These are phyloP conservation scores for Lactarius sanguifluus DNA, from an alignment of 768 basidiomycete genomes.

Conservation along the genomic window DNA sequence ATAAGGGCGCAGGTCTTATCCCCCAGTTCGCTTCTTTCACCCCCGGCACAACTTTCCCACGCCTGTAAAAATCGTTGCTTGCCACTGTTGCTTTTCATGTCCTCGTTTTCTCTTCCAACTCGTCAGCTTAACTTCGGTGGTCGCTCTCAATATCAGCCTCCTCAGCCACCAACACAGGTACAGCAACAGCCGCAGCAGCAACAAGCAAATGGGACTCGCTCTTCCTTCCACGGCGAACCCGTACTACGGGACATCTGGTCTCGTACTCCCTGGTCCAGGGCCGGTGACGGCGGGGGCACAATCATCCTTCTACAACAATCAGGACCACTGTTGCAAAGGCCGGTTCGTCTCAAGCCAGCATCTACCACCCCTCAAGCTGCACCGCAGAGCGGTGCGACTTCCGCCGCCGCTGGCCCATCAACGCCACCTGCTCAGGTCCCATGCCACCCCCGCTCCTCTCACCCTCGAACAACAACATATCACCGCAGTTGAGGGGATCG, in stretches of 20 bases:
- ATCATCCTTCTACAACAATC: constrained; percentile 34
- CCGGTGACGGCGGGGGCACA: constrained; percentile 48
- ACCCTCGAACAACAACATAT: constrained; percentile 93
- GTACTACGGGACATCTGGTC: constrained; percentile 43
- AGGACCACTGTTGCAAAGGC: constrained; percentile 36
- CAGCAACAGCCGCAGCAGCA: constrained; percentile 40
- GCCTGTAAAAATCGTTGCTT: constrained; percentile 25
- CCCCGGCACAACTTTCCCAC: constrained; percentile 30
- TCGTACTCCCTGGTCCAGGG: constrained; percentile 53
- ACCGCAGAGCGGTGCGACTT: constrained; percentile 30
- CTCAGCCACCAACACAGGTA: constrained; percentile 42
- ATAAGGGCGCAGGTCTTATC: constrained; percentile 13
- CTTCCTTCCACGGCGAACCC: constrained; percentile 46
- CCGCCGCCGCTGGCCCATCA: constrained; percentile 58
- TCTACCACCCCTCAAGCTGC: constrained; percentile 31
- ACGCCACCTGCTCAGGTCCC: constrained; percentile 54
- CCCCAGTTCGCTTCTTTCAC: constrained; percentile 3
- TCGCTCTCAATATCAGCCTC: constrained; percentile 47
- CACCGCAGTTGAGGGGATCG: constrained; percentile 95
- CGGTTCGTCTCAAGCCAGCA: constrained; percentile 34
- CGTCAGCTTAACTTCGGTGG: constrained; percentile 79
- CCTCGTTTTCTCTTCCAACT: constrained; percentile 64
- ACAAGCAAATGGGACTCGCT: constrained; percentile 55
- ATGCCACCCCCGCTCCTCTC: constrained; percentile 66
- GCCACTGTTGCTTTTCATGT: constrained; percentile 37